phyloP scores from a whole-genome alignment of 495 filamentous ascomycete species.

The Corynascus novoguineensis region DNA sequence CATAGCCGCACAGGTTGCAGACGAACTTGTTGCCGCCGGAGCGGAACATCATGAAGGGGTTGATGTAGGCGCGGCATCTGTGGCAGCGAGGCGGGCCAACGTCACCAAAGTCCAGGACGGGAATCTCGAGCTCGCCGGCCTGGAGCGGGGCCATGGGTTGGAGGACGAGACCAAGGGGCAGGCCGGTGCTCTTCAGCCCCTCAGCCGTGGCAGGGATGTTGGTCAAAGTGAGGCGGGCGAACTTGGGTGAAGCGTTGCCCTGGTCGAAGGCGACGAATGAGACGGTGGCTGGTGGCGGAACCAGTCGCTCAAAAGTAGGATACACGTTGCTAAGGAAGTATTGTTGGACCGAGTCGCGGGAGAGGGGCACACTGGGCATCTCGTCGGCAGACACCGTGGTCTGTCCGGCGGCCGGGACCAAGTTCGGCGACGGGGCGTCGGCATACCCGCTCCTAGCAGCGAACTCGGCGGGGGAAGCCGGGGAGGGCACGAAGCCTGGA shows the following conservation, averaged over 20 bases:
- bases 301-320: slow-evolving; percentile 87
- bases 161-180: slow-evolving; percentile 82
- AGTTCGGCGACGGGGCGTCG: slow-evolving; percentile 27
- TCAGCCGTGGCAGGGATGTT: slow-evolving; percentile 83
- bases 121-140: slow-evolving; percentile 79
- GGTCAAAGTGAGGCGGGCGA: slow-evolving; percentile 83
- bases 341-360: slow-evolving; percentile 71
- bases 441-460: slow-evolving; percentile 45
- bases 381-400: slow-evolving; percentile 84
- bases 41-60: slow-evolving; percentile 96
- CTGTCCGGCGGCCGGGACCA: slow-evolving; percentile 52
- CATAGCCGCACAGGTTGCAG: slow-evolving; percentile 97
- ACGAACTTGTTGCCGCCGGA: slow-evolving; percentile 93
- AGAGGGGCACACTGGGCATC: slow-evolving; percentile 83
- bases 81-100: slow-evolving; percentile 85
- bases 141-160: slow-evolving; percentile 84
- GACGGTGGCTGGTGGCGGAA: slow-evolving; percentile 82
- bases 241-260: slow-evolving; percentile 94
- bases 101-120: slow-evolving; percentile 93
- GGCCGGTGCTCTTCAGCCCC: slow-evolving; percentile 65
- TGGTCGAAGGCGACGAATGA: slow-evolving; percentile 92
- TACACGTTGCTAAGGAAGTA: slow-evolving; percentile 85
- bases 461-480: slow-evolving; percentile 51
- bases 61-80: slow-evolving; percentile 94
- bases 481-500: slow-evolving; percentile 52